These are phyloP conservation scores for Alectoria sarmentosa DNA, from an alignment of 495 filamentous ascomycete species.

Conservation along the genomic window DNA sequence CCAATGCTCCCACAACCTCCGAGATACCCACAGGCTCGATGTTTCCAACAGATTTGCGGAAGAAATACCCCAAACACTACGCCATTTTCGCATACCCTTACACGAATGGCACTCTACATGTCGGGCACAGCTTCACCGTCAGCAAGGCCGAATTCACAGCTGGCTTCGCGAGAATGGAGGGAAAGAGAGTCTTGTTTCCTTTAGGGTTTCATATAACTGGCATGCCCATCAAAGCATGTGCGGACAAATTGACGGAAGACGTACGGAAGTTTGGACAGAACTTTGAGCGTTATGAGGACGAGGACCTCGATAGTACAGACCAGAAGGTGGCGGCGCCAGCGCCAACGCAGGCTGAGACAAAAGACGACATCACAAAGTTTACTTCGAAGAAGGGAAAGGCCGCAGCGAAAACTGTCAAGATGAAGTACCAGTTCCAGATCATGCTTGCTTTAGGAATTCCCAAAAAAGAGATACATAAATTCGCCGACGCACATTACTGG, in stretches of 20 bases:
- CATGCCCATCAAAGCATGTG: conserved; percentile 96
- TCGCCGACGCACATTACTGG: conserved; percentile 85
- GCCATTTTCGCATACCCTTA: conserved; percentile 93
- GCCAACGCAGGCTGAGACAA: conserved; percentile 50
- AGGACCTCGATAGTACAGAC: conserved; percentile 39
- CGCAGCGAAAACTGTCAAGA: conserved; percentile 80
- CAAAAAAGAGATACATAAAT: conserved; percentile 78
- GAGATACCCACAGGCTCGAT: conserved; percentile 69
- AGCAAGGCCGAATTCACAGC: conserved; percentile 86
- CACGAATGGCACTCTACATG: conserved; percentile 93
- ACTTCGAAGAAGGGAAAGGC: conserved; percentile 91
- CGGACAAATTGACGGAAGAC: conserved; percentile 88
- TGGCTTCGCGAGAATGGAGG: conserved; percentile 81
- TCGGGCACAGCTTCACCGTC: conserved; percentile 83
- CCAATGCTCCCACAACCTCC: conserved; percentile 66
- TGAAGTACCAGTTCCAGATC: conserved; percentile 86
- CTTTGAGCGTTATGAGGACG: conserved; percentile 69
- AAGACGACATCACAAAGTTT: conserved; percentile 85
- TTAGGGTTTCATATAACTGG: conserved; percentile 94
- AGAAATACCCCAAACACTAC: conserved; percentile 84
- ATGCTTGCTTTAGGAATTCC: conserved; percentile 83
- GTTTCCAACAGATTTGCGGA: conserved; percentile 62
- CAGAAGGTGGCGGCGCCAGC: conserved; percentile 35
- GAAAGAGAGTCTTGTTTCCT: conserved; percentile 78
- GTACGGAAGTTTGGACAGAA: conserved; percentile 80